Base-by-base conservation (phyloP, 225 moss, liverwort and hornwort genomes). In the Rhytidiadelphus loreus region DNA sequence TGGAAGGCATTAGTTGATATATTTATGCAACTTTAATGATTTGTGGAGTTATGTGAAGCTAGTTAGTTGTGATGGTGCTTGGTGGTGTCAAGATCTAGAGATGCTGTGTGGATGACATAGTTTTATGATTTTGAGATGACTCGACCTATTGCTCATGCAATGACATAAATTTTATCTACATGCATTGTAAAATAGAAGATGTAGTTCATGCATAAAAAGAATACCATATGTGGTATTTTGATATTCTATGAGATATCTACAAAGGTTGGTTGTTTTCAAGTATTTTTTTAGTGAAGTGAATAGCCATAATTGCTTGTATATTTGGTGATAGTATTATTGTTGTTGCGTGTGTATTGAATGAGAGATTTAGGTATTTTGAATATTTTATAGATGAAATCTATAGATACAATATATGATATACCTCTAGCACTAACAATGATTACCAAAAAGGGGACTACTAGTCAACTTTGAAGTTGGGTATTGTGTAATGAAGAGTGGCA, bases 1-100 rank as follows among this genome's bases (percentile, higher is more conserved):
- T 71, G 43, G 43, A 1, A 4, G 3, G 9, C 28, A 28, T 28
- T 44, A 28, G 3, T 28, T 29, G 11, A 29, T 29, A 18, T 72
- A 11, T 46, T 43, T 44, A 17, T 46, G 17, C 29, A 44, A 48
- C 4, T 48, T 19, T 12, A 30, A 11, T 28, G 3, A 44, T 44
- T 44, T 44, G 9, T 44, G 3, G 28, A 72, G 43, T 72, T 7
- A 16, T 9, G 17, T 29, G 6, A 73, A 7, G 29, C 29, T 2
- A 3, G 6, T 46, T 73, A 17, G 15, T 70, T 24, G n/a, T 24
- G 4, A 39, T 70, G 41, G 14, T 70, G 24, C 41, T 24, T 69
- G 13, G 5, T 44, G 5, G 29, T 9, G 17, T 44, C 0, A 0
- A 0, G 9, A 44, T 44, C 0, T 44, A 0, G 5, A 2, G 3